phyloP scores from a whole-genome alignment of 768 basidiomycete species.

The Suillus clintonianus region DNA sequence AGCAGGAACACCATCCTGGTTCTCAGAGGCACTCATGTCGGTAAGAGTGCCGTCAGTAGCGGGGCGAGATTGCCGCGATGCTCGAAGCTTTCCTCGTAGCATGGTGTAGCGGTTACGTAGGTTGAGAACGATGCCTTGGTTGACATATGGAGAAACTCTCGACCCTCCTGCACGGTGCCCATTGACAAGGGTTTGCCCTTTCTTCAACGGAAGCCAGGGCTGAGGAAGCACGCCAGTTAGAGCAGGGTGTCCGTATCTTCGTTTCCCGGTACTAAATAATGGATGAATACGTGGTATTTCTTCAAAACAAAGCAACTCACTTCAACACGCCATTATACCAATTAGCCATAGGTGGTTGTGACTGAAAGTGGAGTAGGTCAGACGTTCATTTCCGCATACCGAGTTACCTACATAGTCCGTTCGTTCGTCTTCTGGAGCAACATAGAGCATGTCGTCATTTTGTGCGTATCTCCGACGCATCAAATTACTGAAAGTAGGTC shows the following conservation, averaged over 20 bases:
- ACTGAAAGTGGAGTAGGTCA: conserved; percentile 42
- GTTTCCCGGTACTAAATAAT: conserved; percentile 77
- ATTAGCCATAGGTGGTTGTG: conserved; percentile 95
- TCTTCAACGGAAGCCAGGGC: conserved; percentile 93
- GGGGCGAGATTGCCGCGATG: conserved; percentile 11
- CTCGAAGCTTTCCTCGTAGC: conserved; percentile 37
- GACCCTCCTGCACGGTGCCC: conserved; percentile 35
- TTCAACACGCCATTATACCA: conserved; percentile 94
- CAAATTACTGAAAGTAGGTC: conserved; percentile 58
- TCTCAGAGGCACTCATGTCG: conserved; percentile 9
- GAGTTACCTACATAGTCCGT: conserved; percentile 74
- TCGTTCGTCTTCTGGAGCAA: conserved; percentile 90
- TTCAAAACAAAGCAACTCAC: conserved; percentile 39
- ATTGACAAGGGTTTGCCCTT: conserved; percentile 75
- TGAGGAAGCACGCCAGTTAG: conserved; percentile 90
- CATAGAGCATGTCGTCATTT: conserved; percentile 92
- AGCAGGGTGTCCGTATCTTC: conserved; percentile 94
- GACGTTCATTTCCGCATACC: not conserved
- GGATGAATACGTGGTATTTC: conserved; percentile 8
- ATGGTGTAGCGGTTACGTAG: conserved; percentile 72
- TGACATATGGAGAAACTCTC: conserved; percentile 40
- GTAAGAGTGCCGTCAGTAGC: conserved; percentile 6
- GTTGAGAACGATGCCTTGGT: conserved; percentile 78
- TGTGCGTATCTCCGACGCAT: conserved; percentile 87
- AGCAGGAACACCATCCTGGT: not conserved